Evolutionary conservation across 2,329 filamentous ascomycete species (phyloP), one percentile per base, ranked within the genome.

Genomic region (Penicillium sp.): DNA sequence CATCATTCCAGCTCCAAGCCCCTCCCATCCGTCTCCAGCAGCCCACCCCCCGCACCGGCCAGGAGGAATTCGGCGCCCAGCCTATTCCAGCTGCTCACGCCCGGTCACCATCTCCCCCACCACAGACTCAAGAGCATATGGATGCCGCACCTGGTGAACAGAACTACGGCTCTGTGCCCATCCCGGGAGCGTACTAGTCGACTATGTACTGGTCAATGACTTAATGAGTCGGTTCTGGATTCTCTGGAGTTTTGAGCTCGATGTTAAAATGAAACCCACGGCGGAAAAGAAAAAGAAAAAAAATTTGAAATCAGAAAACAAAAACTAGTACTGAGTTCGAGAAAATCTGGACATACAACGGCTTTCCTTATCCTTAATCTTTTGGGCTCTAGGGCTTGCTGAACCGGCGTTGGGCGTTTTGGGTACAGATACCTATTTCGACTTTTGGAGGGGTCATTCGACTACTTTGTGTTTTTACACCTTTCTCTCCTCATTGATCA

Each of bases 1-100:
- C 84, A 81, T 66, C 86, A n/a, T 97, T 98, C 82, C 88, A 90
- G 70, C 86, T 98, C 43, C 91, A 96, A 79, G 82, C 92, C 19
- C 92, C 93, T 41, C 93, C 93, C 0, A 82, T 82, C 73, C 91
- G 89, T 73, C 84, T 92, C 48, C 90, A 90, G 52, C 84, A 85
- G 55, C 88, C 91, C 7, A 95, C 90, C 0, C 91, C 91, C 27
- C 90, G 86, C 75, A 76, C 84, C 53, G 75, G 78, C 39, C 86
- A 88, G 67, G 81, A 80, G 21, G 85, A 82, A 41, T 91, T 95
- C 72, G 81, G 83, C 22, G 71, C 79, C 65, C 68, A 68, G 24
- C 24, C 52, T 35, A 22, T 44, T 6, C 31, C 39, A 16, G 47
- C 71, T 61, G 48, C 55, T 53, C 68, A 70, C 45, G 39, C 57